phyloP scores from a whole-genome alignment of 371 early-diverging fungal species.

The Zancudomyces culisetae region DNA sequence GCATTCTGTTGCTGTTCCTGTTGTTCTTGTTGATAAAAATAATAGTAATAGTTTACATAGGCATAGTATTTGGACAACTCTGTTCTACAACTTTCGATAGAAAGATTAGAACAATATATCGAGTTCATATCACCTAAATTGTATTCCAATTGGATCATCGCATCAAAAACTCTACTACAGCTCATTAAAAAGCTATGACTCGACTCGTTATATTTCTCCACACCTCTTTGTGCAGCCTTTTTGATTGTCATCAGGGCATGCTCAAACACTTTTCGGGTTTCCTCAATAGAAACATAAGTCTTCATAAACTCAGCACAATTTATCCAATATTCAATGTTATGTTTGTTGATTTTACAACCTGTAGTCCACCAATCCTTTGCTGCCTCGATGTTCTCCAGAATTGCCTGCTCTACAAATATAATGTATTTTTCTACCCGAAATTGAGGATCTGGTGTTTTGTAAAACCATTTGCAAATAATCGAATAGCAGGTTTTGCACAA shows the following conservation, averaged over 20 bases:
- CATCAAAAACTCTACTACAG: neutral
- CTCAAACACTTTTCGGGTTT: neutral
- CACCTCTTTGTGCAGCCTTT: neutral
- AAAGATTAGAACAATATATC: neutral
- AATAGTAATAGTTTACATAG: neutral
- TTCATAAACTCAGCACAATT: neutral
- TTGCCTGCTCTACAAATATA: neutral
- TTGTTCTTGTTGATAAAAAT: neutral
- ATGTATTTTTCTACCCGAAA: constrained; percentile 3
- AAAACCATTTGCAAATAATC: constrained; percentile 1
- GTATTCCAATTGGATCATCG: neutral
- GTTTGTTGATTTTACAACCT: neutral
- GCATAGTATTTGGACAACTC: neutral
- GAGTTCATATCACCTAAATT: neutral
- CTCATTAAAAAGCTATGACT: neutral
- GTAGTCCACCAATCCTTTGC: neutral
- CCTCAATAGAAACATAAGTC: neutral
- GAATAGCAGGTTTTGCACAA: neutral
- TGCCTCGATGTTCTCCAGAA: neutral
- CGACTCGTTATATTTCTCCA: neutral
- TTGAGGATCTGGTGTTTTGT: neutral
- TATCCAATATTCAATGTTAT: constrained; percentile 1
- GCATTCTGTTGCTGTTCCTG: too few relatives aligned
- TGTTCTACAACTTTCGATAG: neutral
- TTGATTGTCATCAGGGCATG: neutral